Evolutionary conservation across 371 early-diverging fungal genomes (phyloP), one percentile per base, ranked within the genome.

Genomic region (Batkoa obscura): DNA sequence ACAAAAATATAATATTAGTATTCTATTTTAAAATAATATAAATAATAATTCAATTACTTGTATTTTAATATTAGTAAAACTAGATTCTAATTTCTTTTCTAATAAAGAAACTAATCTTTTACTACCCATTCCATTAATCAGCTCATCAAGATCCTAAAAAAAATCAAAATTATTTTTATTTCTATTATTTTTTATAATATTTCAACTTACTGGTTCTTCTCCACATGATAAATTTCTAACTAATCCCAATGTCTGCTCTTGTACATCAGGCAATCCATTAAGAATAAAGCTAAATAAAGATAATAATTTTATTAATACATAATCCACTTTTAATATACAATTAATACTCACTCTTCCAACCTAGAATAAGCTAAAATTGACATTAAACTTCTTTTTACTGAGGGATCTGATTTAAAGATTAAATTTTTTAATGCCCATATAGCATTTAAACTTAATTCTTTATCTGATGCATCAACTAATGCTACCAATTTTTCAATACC

Each of bases 361-460:
- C 68, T 68, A 53, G 72, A 65, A 64, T 76, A 89, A 0, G 80
- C 78, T 35, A 89, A 64, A 4, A 68, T 68, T 6, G 67, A 64
- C 81, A 91, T 86, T 0, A 88, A 83, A 8, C 68, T 62, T 36
- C 70, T 67, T 63, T 88, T 89, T 17, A 78, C 70, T 0, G 69
- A 72, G 12, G 78, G 60, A 38, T 82, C 80, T 1, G 88, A 82
- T 50, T 77, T 74, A 63, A 68, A 89, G 12, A 87, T 67, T 35
- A 89, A 63, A 65, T 87, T 91, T 51, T 87, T 88, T 49, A 91
- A 63, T 1, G 86, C 85, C 89, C 90, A 91, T 1, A 87, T 69
- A 5, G 82, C 79, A 62, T 91, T 88, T 38, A 85, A 60, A 48
- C 82, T 70, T 6, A 88, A 63, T 31, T 66, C 66, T 9, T 69